phyloP scores from a whole-genome alignment of 495 filamentous ascomycete species.

The Xylaria acuta region DNA sequence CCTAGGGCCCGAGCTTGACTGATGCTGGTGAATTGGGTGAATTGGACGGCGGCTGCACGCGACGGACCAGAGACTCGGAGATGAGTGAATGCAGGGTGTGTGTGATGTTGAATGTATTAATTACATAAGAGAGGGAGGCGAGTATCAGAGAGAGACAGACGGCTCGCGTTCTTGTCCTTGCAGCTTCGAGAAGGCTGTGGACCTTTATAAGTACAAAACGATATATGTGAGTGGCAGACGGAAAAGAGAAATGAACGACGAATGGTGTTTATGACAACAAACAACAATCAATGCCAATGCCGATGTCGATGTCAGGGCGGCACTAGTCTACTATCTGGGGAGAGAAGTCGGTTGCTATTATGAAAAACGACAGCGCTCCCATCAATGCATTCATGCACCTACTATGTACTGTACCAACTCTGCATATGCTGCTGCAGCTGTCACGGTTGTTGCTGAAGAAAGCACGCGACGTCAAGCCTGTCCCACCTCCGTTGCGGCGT shows the following conservation, averaged over 20 bases:
- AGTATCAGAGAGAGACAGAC: slow-evolving; percentile 11
- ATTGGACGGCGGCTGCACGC: background rate
- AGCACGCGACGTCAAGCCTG: slow-evolving; percentile 18
- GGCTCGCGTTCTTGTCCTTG: background rate
- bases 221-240: slow-evolving; percentile 11
- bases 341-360: slow-evolving; percentile 7
- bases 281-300: slow-evolving; percentile 16
- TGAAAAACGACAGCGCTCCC: background rate
- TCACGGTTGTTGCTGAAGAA: slow-evolving; percentile 14
- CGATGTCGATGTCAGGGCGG: background rate
- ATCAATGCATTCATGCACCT: slow-evolving; percentile 2
- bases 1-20: slow-evolving; percentile 7
- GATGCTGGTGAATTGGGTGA: slow-evolving; percentile 6
- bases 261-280: slow-evolving; percentile 15
- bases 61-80: background rate
- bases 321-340: background rate
- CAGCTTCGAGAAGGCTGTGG: background rate
- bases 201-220: background rate
- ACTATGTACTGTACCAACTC: background rate
- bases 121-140: slow-evolving; percentile 20
- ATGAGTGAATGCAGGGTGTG: background rate
- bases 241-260: slow-evolving; percentile 16
- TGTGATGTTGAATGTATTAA: background rate
- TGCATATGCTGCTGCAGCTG: background rate
- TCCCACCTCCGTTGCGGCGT: slow-evolving; percentile 15